Evolutionary conservation across 208 protist species (phyloP), one percentile per base, ranked within the genome.

Genomic region (Crithidia acanthocephali): DNA sequence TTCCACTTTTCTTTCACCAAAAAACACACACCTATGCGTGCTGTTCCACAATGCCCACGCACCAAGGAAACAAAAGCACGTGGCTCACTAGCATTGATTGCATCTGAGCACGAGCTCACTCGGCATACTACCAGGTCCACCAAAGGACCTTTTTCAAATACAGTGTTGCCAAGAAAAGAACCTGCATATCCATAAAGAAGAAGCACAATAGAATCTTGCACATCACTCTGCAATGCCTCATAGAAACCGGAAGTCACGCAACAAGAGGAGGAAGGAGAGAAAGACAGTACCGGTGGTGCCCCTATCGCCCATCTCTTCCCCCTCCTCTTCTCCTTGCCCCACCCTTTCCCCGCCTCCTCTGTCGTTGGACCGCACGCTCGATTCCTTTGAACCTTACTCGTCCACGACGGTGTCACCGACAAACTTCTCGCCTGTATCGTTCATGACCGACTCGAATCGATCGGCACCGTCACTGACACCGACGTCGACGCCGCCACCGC

Each of bases 401-500:
- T 42, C 25, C 20, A 44, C 30, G 10, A 55, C 60, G 16, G 45
- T 30, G 18, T 66, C 60, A 25, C 59, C 59, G 9, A 0, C 9
- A 42, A 50, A 35, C 3, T 47, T 23, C n/a, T 64, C 59, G 30
- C 60, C 60, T 1, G 45, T 66, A 2, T 52, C 60, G 2, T 66
- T 66, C 22, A 66, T 66, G 60, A 44, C 47, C 0, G 60, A 66
- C 30, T 56, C 60, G 2, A 56, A 66, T 37, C 16, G 25, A 32
- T 66, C 60, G 3, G 28, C 20, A 3, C 60, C 60, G 11, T 30
- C 60, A 23, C 27, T 11, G 11, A 40, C 45, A 18, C 47, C 60
- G 32, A n/a, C n/a, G n/a, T n/a, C n/a, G n/a, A n/a, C n/a, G n/a
- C 30, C 45, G n/a, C 60, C 42, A 11, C 45, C 30, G 11, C 5